phyloP scores from a whole-genome alignment of 176 grass and related monocot species.

The Avena insularis region DNA sequence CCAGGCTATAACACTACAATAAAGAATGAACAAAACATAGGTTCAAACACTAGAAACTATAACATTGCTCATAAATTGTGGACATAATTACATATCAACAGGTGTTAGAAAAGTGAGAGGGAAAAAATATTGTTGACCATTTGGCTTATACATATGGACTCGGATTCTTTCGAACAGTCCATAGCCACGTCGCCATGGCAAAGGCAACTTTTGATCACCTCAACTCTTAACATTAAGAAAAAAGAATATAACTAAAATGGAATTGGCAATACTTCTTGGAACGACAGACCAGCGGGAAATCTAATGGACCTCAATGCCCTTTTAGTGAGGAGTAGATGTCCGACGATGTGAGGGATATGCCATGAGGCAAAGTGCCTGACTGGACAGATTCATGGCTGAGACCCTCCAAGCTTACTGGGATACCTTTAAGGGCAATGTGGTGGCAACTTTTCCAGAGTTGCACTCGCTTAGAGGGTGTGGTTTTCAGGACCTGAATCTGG shows the following conservation, averaged over 20 bases:
- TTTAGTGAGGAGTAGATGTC: background rate
- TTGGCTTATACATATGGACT: background rate
- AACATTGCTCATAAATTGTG: slow-evolving; percentile 8
- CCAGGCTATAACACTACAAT: slow-evolving; percentile 81
- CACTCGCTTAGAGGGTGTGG: background rate
- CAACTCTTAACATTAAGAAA: background rate
- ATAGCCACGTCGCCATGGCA: background rate
- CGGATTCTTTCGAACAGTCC: background rate
- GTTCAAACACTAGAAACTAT: background rate
- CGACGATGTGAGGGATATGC: background rate
- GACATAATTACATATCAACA: slow-evolving; percentile 18
- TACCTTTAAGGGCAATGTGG: background rate
- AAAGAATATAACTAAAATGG: too few species aligned
- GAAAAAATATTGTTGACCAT: slow-evolving; percentile 7
- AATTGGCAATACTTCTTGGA: too few species aligned
- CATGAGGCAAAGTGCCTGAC: background rate
- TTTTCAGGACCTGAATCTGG: background rate
- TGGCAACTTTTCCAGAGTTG: background rate
- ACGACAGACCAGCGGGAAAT: background rate
- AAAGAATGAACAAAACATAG: slow-evolving; percentile 36
- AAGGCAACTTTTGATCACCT: slow-evolving; percentile 11
- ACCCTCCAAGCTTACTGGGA: background rate
- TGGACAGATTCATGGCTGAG: background rate
- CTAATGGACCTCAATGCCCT: slow-evolving; percentile 1
- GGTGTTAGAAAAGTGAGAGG: background rate